Base-by-base conservation (phyloP, 768 basidiomycete genomes). In the Mycena filopes region DNA sequence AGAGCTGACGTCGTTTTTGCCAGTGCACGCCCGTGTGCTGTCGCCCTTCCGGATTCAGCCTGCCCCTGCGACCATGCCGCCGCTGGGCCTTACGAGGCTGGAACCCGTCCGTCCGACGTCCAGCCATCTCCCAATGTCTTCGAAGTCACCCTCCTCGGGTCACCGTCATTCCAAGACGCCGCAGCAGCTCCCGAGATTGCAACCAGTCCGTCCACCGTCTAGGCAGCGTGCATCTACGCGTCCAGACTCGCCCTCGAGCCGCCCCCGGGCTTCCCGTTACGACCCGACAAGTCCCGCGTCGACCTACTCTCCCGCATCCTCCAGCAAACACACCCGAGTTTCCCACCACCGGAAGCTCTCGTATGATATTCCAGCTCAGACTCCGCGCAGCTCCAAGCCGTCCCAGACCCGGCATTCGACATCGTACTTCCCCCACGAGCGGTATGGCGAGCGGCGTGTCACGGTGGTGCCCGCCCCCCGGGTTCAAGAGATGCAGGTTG, bases 341-440 rank as follows among this genome's bases (percentile, higher is more conserved):
- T 33, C 49, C 41, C 41, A 50, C 41, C 59, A 53, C n/a, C 59
- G 59, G 29, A 51, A 60, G 41, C 8, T 45, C 12, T 60, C 59
- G 29, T 33, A 50, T 31, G 41, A 60, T 15, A 21, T 58, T 10
- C 45, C 33, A 18, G 31, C 45, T 9, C 25, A 45, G 33, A 51
- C 59, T 21, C 49, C 48, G n/a, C 47, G 48, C 47, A 59, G 47
- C 48, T 33, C 47, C 33, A 9, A 16, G 23, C n/a, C 36, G 36
- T n/a, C 47, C 31, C 23, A 51, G 21, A 42, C n/a, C 13, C 16
- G 47, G 38, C 38, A 47, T 25, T 11, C 47, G n/a, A n/a, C n/a
- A 20, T 49, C 47, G 16, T 31, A 28, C 45, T 26, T 58, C 47
- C 36, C 18, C 33, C 20, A 53, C 21, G 23, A 38, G 12, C 51